Evolutionary conservation across 2,329 filamentous ascomycete genomes (phyloP).

Genomic region (Aureobasidium leucospermi): DNA sequence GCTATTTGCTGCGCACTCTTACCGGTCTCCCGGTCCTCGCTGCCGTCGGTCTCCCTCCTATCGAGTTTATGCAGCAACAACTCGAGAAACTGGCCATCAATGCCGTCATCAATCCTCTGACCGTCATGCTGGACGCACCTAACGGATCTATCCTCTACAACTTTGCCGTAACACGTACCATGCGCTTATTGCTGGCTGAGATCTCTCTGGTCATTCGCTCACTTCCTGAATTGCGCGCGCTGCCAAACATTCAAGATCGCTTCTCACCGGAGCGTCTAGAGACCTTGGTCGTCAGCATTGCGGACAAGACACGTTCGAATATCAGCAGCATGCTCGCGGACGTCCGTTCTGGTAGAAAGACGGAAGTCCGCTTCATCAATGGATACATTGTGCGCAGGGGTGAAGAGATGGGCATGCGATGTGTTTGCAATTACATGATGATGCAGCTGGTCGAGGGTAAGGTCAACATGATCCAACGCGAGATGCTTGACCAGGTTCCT

Average conservation of each 20-base stretch:
- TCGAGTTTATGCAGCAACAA: conserved; percentile 63
- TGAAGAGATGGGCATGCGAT: conserved; percentile 62
- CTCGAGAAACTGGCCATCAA: conserved; percentile 72
- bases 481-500: conserved; percentile 34
- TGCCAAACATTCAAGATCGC: conserved; percentile 52
- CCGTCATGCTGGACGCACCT: conserved; percentile 66
- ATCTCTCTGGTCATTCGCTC: conserved; percentile 62
- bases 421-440: conserved; percentile 65
- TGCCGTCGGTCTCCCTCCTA: conserved; percentile 50
- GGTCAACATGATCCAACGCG: conserved; percentile 38
- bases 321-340: conserved; percentile 62
- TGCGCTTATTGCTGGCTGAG: conserved; percentile 67
- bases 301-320: conserved; percentile 48
- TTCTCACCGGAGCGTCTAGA: conserved; percentile 57
- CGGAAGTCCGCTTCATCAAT: conserved; percentile 79
- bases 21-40: conserved; percentile 55
- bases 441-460: conserved; percentile 68
- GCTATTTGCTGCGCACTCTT: conserved; percentile 59
- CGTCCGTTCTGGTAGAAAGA: conserved; percentile 51
- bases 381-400: conserved; percentile 77
- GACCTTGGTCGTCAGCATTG: conserved; percentile 49
- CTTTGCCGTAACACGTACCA: conserved; percentile 55
- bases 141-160: conserved; percentile 68
- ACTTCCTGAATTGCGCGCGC: conserved; percentile 64
- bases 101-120: conserved; percentile 72